These are phyloP conservation scores for Rostrohypoxylon terebratum DNA, from an alignment of 495 filamentous ascomycete species.

Conservation along the genomic window DNA sequence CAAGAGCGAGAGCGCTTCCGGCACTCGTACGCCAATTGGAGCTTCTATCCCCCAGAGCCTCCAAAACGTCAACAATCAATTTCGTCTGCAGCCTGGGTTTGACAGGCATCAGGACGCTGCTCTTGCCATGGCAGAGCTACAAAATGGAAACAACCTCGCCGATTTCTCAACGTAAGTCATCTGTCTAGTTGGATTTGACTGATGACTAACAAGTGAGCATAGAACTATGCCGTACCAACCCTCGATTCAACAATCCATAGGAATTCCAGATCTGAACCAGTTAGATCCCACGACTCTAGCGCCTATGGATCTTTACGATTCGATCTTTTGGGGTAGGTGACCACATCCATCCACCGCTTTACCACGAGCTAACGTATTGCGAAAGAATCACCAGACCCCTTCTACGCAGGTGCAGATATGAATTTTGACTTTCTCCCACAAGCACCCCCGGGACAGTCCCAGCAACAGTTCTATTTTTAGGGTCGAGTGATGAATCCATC, in stretches of 20 bases:
- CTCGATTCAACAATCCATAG: slow-evolving; percentile 48
- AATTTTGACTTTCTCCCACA: slow-evolving; percentile 65
- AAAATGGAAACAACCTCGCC: slow-evolving; percentile 57
- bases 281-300: slow-evolving; percentile 62
- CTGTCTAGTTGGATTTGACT: not conserved
- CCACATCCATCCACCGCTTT: not conserved
- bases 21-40: slow-evolving; percentile 56
- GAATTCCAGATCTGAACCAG: slow-evolving; percentile 52
- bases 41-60: slow-evolving; percentile 24
- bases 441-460: slow-evolving; percentile 61
- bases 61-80: slow-evolving; percentile 40
- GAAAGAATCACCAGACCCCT: slow-evolving; percentile 62
- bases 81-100: slow-evolving; percentile 50
- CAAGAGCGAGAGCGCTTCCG: slow-evolving; percentile 58
- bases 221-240: slow-evolving; percentile 48
- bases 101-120: slow-evolving; percentile 67
- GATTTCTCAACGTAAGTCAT: slow-evolving; percentile 50
- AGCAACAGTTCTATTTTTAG: slow-evolving; percentile 63
- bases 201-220: slow-evolving; percentile 13
- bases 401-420: slow-evolving; percentile 62
- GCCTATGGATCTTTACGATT: slow-evolving; percentile 69
- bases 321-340: slow-evolving; percentile 68
- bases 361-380: slow-evolving; percentile 15
- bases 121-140: slow-evolving; percentile 67
- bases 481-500: slow-evolving; percentile 9